Conservation (phyloP, 2,329 filamentous ascomycete genomes). For the Colletotrichum agaves region DNA sequence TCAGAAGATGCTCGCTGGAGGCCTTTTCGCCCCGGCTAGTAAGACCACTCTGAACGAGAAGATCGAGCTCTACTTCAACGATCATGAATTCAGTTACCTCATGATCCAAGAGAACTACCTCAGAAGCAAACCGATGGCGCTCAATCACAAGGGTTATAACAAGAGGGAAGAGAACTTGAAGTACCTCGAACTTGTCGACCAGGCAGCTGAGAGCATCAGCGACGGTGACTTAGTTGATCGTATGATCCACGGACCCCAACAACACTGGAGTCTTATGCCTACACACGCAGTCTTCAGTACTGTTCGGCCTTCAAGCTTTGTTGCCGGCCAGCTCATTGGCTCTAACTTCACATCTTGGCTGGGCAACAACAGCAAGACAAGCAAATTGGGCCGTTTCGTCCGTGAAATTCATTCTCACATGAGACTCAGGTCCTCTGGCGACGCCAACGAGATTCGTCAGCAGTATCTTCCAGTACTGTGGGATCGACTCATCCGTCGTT, state of each 20-base stretch:
- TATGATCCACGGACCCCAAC: constrained; percentile 98
- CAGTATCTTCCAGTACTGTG: constrained; percentile 93
- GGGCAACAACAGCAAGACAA: constrained; percentile 90
- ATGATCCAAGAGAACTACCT: constrained; percentile 99
- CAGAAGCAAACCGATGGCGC: constrained; percentile 77
- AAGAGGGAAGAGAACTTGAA: constrained; percentile 81
- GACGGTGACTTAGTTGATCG: constrained; percentile 95
- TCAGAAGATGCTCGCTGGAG: constrained; percentile 87
- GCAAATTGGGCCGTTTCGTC: constrained; percentile 80
- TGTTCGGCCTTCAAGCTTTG: constrained; percentile 87
- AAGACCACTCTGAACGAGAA: constrained; percentile 95
- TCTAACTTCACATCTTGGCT: constrained; percentile 91
- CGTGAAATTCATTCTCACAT: constrained; percentile 98
- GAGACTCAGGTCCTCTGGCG: constrained; percentile 88
- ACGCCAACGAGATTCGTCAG: constrained; percentile 92
- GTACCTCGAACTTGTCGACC: constrained; percentile 84
- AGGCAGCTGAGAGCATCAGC: constrained; percentile 94
- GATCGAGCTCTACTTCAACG: constrained; percentile 98
- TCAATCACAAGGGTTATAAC: constrained; percentile 67
- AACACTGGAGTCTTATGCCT: constrained; percentile 99
- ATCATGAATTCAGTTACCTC: constrained; percentile 95
- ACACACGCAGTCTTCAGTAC: constrained; percentile 96
- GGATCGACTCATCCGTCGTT: constrained; percentile 78
- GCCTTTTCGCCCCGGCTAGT: constrained; percentile 85
- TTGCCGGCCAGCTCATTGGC: constrained; percentile 79